Conservation (phyloP, 805 yeast species). For the Priceomyces melissophilus region DNA sequence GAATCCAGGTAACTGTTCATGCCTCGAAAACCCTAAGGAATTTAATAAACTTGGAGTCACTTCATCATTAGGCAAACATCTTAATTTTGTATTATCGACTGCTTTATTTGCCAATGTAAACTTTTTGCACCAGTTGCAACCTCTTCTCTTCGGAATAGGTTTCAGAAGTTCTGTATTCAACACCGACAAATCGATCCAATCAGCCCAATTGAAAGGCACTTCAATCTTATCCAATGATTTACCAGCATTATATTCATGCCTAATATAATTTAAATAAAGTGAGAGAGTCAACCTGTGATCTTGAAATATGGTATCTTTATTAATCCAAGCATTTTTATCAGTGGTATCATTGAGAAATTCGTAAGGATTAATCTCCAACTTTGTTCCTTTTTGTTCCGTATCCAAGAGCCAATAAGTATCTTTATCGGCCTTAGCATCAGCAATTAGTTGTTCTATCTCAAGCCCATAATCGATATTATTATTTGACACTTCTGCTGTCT, state of each 20-base stretch:
- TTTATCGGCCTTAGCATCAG: slow-evolving; percentile 14
- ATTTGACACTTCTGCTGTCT: slow-evolving; percentile 8
- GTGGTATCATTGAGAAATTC: slow-evolving; percentile 12
- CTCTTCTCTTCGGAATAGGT: slow-evolving; percentile 10
- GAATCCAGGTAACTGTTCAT: slow-evolving; percentile 26
- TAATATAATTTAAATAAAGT: slow-evolving; percentile 15
- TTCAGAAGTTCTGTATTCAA: slow-evolving; percentile 12
- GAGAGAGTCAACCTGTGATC: slow-evolving; percentile 21
- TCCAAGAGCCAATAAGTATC: slow-evolving; percentile 24
- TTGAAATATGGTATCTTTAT: slow-evolving; percentile 12
- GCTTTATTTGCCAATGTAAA: slow-evolving; percentile 7
- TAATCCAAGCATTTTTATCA: slow-evolving; percentile 12
- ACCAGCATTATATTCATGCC: not conserved
- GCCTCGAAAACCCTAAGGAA: slow-evolving; percentile 17
- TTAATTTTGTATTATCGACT: slow-evolving; percentile 9
- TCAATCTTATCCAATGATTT: slow-evolving; percentile 6
- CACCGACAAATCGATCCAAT: slow-evolving; percentile 22
- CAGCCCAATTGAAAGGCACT: slow-evolving; percentile 29
- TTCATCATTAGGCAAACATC: slow-evolving; percentile 16
- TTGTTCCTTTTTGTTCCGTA: slow-evolving; percentile 16
- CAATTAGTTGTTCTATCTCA: slow-evolving; percentile 11
- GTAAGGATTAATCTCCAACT: slow-evolving; percentile 11
- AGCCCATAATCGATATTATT: slow-evolving; percentile 4
- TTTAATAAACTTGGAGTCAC: slow-evolving; percentile 16
- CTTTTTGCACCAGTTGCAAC: slow-evolving; percentile 15